phyloP scores from a whole-genome alignment of 2,329 filamentous ascomycete genomes.

The Verticillium longisporum region DNA sequence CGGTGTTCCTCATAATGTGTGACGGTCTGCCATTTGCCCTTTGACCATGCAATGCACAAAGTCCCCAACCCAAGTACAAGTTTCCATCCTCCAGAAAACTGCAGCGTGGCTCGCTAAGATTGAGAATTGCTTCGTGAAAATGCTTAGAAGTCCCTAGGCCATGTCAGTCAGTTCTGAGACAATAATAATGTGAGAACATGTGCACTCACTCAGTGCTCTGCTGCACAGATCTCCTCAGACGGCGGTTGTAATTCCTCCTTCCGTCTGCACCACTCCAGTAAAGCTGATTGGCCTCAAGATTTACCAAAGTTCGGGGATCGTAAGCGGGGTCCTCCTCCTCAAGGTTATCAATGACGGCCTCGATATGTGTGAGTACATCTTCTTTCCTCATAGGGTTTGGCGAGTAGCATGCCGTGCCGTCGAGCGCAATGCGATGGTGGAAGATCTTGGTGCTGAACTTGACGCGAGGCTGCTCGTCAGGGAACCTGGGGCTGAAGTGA shows the following conservation, averaged over 20 bases:
- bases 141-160: neutral
- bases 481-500: constrained; percentile 76
- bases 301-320: constrained; percentile 81
- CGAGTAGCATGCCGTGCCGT: constrained; percentile 79
- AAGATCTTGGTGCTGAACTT: constrained; percentile 76
- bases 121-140: neutral
- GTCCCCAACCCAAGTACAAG: neutral
- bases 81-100: neutral
- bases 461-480: constrained; percentile 80
- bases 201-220: constrained; percentile 53
- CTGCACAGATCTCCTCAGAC: constrained; percentile 71
- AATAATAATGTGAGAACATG: neutral
- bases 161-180: neutral
- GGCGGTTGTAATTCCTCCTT: constrained; percentile 77
- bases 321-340: constrained; percentile 85
- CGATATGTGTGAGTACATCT: constrained; percentile 75
- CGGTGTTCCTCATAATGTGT: neutral
- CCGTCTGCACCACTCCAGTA: constrained; percentile 79
- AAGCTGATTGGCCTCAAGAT: constrained; percentile 77
- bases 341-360: constrained; percentile 73
- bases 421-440: constrained; percentile 76
- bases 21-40: neutral
- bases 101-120: neutral
- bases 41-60: neutral
- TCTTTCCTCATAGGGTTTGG: constrained; percentile 55